These are phyloP conservation scores for Royoungia palumana DNA, from an alignment of 768 basidiomycete genomes.

Conservation along the genomic window DNA sequence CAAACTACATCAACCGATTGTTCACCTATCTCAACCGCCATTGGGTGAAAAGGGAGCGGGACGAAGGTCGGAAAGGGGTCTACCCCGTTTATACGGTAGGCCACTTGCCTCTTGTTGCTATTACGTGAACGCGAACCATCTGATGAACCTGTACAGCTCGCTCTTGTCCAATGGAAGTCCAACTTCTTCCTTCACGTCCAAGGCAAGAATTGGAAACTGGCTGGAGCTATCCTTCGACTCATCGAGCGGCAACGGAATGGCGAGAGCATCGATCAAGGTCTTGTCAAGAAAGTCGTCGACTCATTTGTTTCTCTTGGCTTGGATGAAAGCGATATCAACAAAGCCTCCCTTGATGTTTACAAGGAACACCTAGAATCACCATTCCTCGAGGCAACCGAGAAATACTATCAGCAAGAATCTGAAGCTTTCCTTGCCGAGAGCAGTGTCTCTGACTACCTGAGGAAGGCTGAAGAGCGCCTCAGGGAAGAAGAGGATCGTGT, in stretches of 20 bases:
- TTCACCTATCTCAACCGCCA: conserved; percentile 99
- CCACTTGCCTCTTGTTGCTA: conserved; percentile 3
- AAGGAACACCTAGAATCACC: conserved; percentile 85
- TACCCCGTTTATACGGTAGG: conserved; percentile 95
- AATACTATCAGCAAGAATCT: conserved; percentile 90
- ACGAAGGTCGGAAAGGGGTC: conserved; percentile 92
- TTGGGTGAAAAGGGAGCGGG: conserved; percentile 98
- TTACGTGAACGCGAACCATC: conserved; percentile 1
- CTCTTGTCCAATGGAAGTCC: conserved; percentile 93
- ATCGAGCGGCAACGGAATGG: conserved; percentile 95
- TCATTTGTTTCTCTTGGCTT: conserved; percentile 93
- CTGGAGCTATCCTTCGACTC: conserved; percentile 80
- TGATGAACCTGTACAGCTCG: conserved; percentile 50
- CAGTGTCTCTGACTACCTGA: conserved; percentile 91
- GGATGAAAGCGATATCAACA: conserved; percentile 89
- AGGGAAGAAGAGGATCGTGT: conserved; percentile 95
- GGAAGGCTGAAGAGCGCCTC: conserved; percentile 89
- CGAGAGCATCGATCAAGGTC: conserved; percentile 86
- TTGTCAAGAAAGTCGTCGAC: conserved; percentile 93
- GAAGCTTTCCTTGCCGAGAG: conserved; percentile 86
- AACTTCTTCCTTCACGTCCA: conserved; percentile 91
- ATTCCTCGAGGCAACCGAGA: conserved; percentile 85
- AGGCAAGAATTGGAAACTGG: conserved; percentile 74
- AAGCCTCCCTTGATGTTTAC: conserved; percentile 91
- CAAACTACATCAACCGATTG: conserved; percentile 94